These are phyloP conservation scores for Tricholoma furcatifolium DNA, from an alignment of 768 basidiomycete species.

Conservation along the genomic window DNA sequence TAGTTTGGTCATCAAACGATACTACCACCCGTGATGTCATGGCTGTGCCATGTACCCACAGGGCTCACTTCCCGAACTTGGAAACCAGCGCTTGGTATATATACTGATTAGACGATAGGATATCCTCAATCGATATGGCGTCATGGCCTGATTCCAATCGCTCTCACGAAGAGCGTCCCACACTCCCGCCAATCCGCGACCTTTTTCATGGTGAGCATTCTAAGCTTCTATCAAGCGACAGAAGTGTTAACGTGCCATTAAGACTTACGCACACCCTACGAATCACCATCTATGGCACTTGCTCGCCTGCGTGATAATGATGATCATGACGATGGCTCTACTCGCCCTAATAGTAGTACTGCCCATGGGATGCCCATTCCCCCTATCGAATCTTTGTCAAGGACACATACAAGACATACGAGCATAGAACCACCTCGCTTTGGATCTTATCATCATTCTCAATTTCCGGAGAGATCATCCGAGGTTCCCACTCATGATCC, in stretches of 20 bases:
- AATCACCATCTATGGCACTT: conserved; percentile 39
- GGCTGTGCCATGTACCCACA: conserved; percentile 17
- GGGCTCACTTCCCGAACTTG: conserved; percentile 7
- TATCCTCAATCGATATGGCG: conserved; percentile 20
- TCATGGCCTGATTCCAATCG: conserved; percentile 29
- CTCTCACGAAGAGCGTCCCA: conserved; percentile 44
- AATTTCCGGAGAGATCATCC: not conserved
- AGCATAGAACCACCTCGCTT: not conserved
- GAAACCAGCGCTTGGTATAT: conserved; percentile 15
- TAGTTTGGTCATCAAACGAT: conserved; percentile 7
- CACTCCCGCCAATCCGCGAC: conserved; percentile 71
- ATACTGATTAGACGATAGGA: not conserved
- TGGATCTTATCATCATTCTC: not conserved
- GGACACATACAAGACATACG: conserved; percentile 2
- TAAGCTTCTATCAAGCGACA: not conserved
- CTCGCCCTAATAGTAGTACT: conserved; percentile 7
- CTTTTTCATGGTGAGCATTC: conserved; percentile 53
- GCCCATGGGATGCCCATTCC: not conserved
- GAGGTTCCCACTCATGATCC: not conserved
- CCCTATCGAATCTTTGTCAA: not conserved
- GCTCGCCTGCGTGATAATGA: conserved; percentile 42
- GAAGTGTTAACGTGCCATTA: not conserved
- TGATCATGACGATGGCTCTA: conserved; percentile 26
- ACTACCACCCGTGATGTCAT: not conserved
- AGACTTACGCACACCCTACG: conserved; percentile 19